Conservation (phyloP, 2,329 filamentous ascomycete genomes). For the Fusarium euwallaceae region DNA sequence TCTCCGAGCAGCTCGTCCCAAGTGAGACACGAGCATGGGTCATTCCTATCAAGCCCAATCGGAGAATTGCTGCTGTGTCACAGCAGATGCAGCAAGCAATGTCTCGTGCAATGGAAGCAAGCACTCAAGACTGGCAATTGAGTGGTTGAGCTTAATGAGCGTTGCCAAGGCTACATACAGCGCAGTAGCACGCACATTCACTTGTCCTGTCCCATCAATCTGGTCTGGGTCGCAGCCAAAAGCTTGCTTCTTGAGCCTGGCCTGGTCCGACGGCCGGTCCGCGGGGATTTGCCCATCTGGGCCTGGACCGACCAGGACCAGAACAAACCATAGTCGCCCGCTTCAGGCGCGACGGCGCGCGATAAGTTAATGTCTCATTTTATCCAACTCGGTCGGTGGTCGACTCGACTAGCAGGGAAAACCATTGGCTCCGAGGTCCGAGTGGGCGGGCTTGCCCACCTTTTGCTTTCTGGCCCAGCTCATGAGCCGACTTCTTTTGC, state of each 20-base stretch:
- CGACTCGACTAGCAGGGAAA: not conserved
- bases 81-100: not conserved
- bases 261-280: not conserved
- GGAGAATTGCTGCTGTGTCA: not conserved
- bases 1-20: not conserved
- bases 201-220: not conserved
- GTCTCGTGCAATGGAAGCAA: not conserved
- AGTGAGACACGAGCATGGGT: constrained; percentile 1
- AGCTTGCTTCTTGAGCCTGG: not conserved
- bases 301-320: not conserved
- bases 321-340: not conserved
- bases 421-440: not conserved
- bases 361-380: not conserved
- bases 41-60: not conserved
- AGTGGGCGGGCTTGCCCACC: not conserved
- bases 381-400: not conserved
- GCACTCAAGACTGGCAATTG: not conserved
- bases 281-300: not conserved
- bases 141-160: not conserved
- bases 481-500: not conserved
- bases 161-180: not conserved
- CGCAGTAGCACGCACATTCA: no score
- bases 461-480: not conserved
- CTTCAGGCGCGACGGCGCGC: not conserved
- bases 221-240: not conserved